These are phyloP conservation scores for Gynochthodes officinalis DNA, from an alignment of 257 asterid genomes.

Conservation along the genomic window DNA sequence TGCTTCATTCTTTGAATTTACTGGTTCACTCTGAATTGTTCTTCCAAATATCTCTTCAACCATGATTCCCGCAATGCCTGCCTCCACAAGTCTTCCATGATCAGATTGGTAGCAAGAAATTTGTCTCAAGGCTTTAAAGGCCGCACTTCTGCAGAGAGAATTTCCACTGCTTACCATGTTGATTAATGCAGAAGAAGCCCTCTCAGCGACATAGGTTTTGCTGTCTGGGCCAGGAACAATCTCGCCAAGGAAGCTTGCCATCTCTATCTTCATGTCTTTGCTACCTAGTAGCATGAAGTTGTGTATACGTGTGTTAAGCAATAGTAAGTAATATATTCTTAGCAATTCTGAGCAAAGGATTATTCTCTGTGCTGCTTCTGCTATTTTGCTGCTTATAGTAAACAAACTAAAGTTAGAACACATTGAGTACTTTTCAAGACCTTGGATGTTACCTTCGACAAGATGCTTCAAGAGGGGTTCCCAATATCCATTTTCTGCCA, in stretches of 20 bases:
- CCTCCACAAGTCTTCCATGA: constrained; percentile 46
- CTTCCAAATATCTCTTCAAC: constrained; percentile 61
- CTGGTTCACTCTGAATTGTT: constrained; percentile 38
- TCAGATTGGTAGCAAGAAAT: constrained; percentile 53
- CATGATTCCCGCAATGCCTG: constrained; percentile 57
- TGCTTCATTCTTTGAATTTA: constrained; percentile 54
- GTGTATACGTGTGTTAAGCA: background rate
- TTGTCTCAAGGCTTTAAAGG: constrained; percentile 64
- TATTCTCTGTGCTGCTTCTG: background rate
- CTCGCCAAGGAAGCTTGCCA: constrained; percentile 66
- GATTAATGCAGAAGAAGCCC: constrained; percentile 61
- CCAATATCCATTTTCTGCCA: constrained; percentile 84
- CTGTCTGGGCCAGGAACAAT: constrained; percentile 51
- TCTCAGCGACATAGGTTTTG: constrained; percentile 54
- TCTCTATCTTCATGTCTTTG: constrained; percentile 58
- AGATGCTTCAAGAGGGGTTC: constrained; percentile 66
- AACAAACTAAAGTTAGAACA: background rate
- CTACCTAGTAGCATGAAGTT: constrained; percentile 40
- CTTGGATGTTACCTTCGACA: constrained; percentile 44
- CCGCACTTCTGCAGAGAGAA: constrained; percentile 48
- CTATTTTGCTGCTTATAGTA: background rate
- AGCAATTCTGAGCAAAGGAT: background rate
- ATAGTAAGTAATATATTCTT: background rate
- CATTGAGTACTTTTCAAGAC: background rate
- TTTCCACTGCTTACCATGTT: constrained; percentile 56